Conservation (phyloP, 495 filamentous ascomycete genomes). For the Mytilinidion resinicola region DNA sequence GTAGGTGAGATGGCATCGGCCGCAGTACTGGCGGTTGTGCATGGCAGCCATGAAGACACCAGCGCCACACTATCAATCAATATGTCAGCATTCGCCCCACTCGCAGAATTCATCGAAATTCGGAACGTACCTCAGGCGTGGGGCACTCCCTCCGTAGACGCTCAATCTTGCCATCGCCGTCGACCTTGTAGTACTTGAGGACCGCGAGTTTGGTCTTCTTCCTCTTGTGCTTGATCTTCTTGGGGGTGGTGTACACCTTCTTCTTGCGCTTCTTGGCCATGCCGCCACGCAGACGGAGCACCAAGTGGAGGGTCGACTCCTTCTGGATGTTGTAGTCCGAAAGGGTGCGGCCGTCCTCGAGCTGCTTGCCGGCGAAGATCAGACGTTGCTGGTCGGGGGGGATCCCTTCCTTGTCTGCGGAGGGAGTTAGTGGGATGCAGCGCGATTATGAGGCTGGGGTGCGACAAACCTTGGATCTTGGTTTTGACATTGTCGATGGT, state of each 20-base stretch:
- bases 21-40: slow-evolving; percentile 99
- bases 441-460: neutral
- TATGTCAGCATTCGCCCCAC: slow-evolving; percentile 27
- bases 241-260: slow-evolving; percentile 99
- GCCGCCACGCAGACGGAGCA: slow-evolving; percentile 94
- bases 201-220: slow-evolving; percentile 99
- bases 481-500: slow-evolving; percentile 99
- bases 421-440: neutral
- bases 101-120: neutral
- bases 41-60: slow-evolving; percentile 99
- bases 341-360: slow-evolving; percentile 98
- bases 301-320: slow-evolving; percentile 97
- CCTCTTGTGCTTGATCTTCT: slow-evolving; percentile 99
- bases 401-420: slow-evolving; percentile 95
- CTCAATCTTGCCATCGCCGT: slow-evolving; percentile 99
- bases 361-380: slow-evolving; percentile 99
- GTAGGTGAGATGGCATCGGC: slow-evolving; percentile 98
- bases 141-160: slow-evolving; percentile 97
- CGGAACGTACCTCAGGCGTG: slow-evolving; percentile 69
- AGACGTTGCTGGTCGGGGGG: slow-evolving; percentile 99
- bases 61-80: slow-evolving; percentile 74
- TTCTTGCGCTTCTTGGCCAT: slow-evolving; percentile 99
- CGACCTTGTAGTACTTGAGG: slow-evolving; percentile 99
- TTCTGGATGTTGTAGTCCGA: slow-evolving; percentile 99
- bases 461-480: slow-evolving; percentile 64